Percentiles rank a stretch among this genome's conserved stretches.
phyloP scores from a whole-genome alignment of 768 basidiomycete species.

The Saitozyma podzolica region DNA sequence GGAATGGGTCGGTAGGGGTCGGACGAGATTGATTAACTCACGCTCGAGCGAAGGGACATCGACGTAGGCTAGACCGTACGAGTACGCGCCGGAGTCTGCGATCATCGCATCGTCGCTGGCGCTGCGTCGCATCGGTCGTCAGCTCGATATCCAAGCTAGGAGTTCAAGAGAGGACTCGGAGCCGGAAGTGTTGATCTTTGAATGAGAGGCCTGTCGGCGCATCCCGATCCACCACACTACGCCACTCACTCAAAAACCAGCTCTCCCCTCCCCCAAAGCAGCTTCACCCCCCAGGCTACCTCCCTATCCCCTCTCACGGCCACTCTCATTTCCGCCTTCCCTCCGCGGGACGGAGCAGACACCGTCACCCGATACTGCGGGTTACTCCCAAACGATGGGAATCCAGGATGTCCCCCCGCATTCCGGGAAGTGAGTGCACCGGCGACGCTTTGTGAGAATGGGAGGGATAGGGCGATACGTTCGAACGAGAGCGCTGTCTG shows the following conservation, averaged over 20 bases:
- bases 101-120: conserved; percentile 65
- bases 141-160: not conserved
- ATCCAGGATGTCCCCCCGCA: conserved; percentile 78
- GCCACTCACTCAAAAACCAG: conserved; percentile 70
- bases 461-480: conserved; percentile 20
- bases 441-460: conserved; percentile 52
- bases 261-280: conserved; percentile 73
- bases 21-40: conserved; percentile 46
- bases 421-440: conserved; percentile 68
- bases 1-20: not conserved
- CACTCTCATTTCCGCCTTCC: conserved; percentile 54
- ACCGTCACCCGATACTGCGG: conserved; percentile 79
- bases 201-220: not conserved
- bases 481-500: conserved; percentile 24
- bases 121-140: conserved; percentile 40
- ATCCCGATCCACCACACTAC: not conserved
- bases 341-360: conserved; percentile 48
- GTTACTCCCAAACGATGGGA: conserved; percentile 82
- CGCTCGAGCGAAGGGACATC: conserved; percentile 59
- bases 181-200: no score
- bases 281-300: conserved; percentile 69
- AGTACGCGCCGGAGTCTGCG: conserved; percentile 76
- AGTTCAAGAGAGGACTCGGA: no score
- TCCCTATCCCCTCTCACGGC: conserved; percentile 64
- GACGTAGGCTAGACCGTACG: conserved; percentile 68